Conservation (phyloP, 805 yeast genomes). For the Starmerella roubikii region DNA sequence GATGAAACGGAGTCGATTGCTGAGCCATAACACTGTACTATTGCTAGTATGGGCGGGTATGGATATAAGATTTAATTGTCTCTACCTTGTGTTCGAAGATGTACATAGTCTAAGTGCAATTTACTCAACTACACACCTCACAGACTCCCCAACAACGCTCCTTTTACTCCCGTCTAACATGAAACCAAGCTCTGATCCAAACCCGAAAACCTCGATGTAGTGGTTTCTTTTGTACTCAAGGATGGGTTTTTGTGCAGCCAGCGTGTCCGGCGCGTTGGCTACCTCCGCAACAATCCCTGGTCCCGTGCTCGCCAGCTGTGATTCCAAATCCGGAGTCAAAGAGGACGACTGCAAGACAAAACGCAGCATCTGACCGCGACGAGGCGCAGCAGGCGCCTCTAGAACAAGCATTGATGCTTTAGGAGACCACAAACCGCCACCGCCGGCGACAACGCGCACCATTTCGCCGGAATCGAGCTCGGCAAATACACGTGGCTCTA, state of each 20-base stretch:
- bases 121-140: conserved; percentile 1
- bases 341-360: conserved; percentile 25
- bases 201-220: conserved; percentile 22
- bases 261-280: conserved; percentile 21
- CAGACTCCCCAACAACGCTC: conserved; percentile 21
- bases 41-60: too few species aligned
- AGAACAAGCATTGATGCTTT: conserved; percentile 52
- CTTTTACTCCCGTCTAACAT: conserved; percentile 23
- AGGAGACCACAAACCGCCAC: conserved; percentile 68
- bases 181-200: conserved; percentile 25
- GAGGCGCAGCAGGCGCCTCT: conserved; percentile 40
- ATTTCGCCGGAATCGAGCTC: conserved; percentile 22
- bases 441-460: conserved; percentile 54
- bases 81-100: too few species aligned
- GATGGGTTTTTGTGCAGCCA: conserved; percentile 14
- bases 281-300: conserved; percentile 20
- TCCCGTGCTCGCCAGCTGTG: conserved; percentile 10
- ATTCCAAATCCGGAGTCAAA: conserved; percentile 15
- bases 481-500: conserved; percentile 20
- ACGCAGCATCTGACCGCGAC: conserved; percentile 35
- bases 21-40: too few species aligned
- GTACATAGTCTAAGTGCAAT: too few species aligned
- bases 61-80: too few species aligned
- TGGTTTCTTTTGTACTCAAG: conserved; percentile 13
- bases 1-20: too few species aligned